phyloP scores from a whole-genome alignment of 2,329 filamentous ascomycete species.

The Scolecobasidium constrictum region DNA sequence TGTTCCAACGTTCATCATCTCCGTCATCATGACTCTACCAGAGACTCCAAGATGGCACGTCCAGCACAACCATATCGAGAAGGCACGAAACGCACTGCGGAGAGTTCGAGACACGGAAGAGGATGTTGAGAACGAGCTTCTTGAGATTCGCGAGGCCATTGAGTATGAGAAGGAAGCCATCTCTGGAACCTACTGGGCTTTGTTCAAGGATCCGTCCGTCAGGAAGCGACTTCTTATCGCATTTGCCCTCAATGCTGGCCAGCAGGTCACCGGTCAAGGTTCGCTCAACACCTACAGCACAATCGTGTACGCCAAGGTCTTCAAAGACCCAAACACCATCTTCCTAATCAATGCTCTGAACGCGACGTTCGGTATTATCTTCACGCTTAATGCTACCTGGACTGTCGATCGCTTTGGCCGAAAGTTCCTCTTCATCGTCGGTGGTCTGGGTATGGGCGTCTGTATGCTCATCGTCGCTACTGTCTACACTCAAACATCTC shows the following conservation, averaged over 20 bases:
- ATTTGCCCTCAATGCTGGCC: constrained; percentile 57
- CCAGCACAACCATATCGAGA: constrained; percentile 48
- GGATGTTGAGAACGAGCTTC: constrained; percentile 56
- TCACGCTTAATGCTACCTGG: constrained; percentile 64
- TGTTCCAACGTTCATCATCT: constrained; percentile 52
- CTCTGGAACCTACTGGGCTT: constrained; percentile 49
- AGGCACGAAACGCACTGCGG: constrained; percentile 47
- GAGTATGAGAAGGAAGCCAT: constrained; percentile 63
- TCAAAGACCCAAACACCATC: constrained; percentile 46
- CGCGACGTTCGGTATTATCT: constrained; percentile 60
- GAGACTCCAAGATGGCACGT: constrained; percentile 61
- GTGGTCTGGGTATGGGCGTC: constrained; percentile 55
- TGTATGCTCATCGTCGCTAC: constrained; percentile 59
- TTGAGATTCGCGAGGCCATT: constrained; percentile 55
- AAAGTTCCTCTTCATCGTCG: constrained; percentile 58
- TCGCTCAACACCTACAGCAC: constrained; percentile 63
- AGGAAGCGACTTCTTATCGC: constrained; percentile 56
- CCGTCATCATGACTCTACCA: constrained; percentile 53
- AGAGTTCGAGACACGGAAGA: constrained; percentile 53
- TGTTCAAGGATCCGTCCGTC: constrained; percentile 60
- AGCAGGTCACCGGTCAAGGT: constrained; percentile 63
- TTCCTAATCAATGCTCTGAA: constrained; percentile 66
- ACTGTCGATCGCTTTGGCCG: constrained; percentile 62
- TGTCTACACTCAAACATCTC: constrained; percentile 47
- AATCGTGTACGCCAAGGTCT: constrained; percentile 64